Conservation (phyloP, 2,329 filamentous ascomycete genomes). For the Niveomyces coronatus region DNA sequence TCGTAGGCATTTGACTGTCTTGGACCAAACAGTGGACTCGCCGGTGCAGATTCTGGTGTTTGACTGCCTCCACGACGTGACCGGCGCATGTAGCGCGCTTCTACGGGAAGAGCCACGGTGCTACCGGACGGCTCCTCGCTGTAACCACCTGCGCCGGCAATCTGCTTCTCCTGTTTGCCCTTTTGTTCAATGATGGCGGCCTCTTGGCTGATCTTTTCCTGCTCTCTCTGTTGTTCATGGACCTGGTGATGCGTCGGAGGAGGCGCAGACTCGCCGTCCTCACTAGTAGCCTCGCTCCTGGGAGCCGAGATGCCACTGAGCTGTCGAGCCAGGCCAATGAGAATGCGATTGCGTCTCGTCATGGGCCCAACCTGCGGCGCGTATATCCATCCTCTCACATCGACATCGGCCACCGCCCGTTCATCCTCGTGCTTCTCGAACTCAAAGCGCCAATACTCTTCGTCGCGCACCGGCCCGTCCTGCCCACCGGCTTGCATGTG, state of each 20-base stretch:
- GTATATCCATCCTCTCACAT: constrained; percentile 94
- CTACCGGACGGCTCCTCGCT: constrained; percentile 52
- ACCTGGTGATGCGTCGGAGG: constrained; percentile 17
- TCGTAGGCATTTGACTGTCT: constrained; percentile 35
- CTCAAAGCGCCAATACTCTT: constrained; percentile 66
- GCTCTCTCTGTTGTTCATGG: constrained; percentile 41
- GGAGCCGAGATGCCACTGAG: constrained; percentile 78
- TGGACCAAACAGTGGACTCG: constrained; percentile 32
- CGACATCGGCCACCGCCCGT: constrained; percentile 81
- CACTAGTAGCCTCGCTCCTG: constrained; percentile 25
- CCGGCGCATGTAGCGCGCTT: constrained; percentile 20
- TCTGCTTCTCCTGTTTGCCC: constrained; percentile 60
- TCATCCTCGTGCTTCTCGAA: constrained; percentile 75
- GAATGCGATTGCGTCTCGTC: constrained; percentile 74
- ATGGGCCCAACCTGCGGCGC: constrained; percentile 74
- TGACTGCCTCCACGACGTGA: constrained; percentile 21
- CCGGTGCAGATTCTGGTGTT: constrained; percentile 29
- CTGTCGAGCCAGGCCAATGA: constrained; percentile 78
- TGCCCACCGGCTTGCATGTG: constrained; percentile 19
- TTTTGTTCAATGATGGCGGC: constrained; percentile 65
- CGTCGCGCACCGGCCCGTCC: constrained; percentile 41
- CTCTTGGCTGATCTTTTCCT: constrained; percentile 61
- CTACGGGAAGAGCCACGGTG: constrained; percentile 22
- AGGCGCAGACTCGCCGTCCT: constrained; percentile 13
- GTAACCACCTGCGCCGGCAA: constrained; percentile 61